A percentile compares a stretch with the other conserved stretches of the same genome.
Evolutionary conservation across 1,284 basidiomycete genomes (phyloP).

Genomic region (Trametes sp.): DNA sequence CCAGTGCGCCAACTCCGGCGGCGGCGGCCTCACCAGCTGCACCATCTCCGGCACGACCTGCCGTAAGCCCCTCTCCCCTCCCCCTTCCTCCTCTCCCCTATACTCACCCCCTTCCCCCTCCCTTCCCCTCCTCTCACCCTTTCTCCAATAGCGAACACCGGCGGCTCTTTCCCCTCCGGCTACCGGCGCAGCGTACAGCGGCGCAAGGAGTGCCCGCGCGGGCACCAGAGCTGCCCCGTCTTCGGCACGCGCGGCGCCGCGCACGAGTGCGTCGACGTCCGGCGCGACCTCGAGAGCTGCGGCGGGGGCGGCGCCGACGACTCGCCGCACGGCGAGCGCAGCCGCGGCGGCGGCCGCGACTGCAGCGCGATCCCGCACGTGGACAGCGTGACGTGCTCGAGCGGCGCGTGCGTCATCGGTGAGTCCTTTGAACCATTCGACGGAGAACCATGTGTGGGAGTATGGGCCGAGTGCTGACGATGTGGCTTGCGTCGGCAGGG

Average conservation of each 20-base stretch:
- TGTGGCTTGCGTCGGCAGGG: slow-evolving; percentile 12
- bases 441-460: neutral
- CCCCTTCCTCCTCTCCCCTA: neutral
- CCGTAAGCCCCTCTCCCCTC: slow-evolving; percentile 26
- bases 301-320: slow-evolving; percentile 35
- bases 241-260: slow-evolving; percentile 24
- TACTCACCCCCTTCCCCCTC: neutral
- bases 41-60: slow-evolving; percentile 25
- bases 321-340: slow-evolving; percentile 25
- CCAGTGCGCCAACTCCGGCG: slow-evolving; percentile 27
- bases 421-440: slow-evolving; percentile 27
- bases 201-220: slow-evolving; percentile 23
- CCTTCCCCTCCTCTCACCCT: neutral
- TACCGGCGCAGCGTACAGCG: slow-evolving; percentile 6
- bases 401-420: slow-evolving; percentile 34
- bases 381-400: slow-evolving; percentile 30
- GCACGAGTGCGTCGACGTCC: slow-evolving; percentile 36
- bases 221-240: slow-evolving; percentile 31
- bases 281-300: slow-evolving; percentile 38
- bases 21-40: slow-evolving; percentile 32
- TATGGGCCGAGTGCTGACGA: neutral
- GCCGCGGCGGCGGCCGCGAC: slow-evolving; percentile 31
- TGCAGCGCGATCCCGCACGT: slow-evolving; percentile 39
- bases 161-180: slow-evolving; percentile 19
- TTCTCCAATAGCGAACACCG: slow-evolving; percentile 22